Conservation (phyloP, 73 alveolate genomes). For the Paramecium sonneborni region DNA sequence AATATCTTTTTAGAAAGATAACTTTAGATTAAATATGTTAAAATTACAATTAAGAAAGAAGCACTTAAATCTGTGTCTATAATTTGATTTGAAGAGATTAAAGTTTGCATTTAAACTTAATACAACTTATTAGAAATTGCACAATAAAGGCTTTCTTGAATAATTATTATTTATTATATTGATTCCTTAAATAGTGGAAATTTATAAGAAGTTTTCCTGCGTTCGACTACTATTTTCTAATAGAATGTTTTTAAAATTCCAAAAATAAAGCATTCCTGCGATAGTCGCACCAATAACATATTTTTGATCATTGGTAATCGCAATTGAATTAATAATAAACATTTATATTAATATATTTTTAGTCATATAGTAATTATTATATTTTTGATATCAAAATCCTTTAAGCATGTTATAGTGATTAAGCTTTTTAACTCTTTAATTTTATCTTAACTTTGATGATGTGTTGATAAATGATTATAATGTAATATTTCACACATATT, state of each 20-base stretch:
- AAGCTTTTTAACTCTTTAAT: neutral
- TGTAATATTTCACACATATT: neutral
- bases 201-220: neutral
- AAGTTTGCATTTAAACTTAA: neutral
- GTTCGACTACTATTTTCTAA: neutral
- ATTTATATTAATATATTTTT: neutral
- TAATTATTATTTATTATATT: neutral
- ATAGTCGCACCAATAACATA: neutral
- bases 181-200: neutral
- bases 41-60: neutral
- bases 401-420: neutral
- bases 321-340: conserved; percentile 14
- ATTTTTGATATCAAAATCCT: neutral
- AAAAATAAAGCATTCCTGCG: neutral
- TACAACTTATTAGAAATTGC: neutral
- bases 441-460: neutral
- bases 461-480: neutral
- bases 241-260: neutral
- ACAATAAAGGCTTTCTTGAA: neutral
- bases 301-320: neutral
- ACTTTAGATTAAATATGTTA: neutral
- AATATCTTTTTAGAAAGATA: neutral
- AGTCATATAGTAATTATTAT: neutral
- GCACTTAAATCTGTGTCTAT: neutral
- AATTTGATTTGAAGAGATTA: neutral